These are phyloP conservation scores for Nymphaea colorata DNA, from an alignment of 164 flowering plant species.

Conservation along the genomic window DNA sequence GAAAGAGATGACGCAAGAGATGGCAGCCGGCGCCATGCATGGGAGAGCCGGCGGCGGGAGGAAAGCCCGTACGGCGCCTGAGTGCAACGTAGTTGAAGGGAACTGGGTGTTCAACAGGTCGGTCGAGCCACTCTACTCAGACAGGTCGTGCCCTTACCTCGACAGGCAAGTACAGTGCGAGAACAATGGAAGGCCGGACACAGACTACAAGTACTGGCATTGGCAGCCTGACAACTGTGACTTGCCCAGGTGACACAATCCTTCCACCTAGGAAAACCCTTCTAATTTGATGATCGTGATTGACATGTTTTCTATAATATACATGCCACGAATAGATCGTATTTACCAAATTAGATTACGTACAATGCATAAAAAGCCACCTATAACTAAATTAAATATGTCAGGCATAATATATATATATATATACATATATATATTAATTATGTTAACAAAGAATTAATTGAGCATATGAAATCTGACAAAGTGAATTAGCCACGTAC, in stretches of 20 bases:
- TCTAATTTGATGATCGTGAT: not conserved
- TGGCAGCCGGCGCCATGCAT: too few species aligned
- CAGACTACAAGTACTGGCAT: slow-evolving; percentile 70
- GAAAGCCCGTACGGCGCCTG: slow-evolving; percentile 56
- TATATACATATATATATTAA: too few species aligned
- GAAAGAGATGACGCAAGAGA: slow-evolving; percentile 4
- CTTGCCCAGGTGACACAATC: slow-evolving; percentile 46
- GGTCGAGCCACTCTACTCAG: slow-evolving; percentile 55
- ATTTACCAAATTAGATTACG: too few species aligned
- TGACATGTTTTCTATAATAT: too few species aligned
- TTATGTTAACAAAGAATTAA: too few species aligned
- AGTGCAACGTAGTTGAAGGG: slow-evolving; percentile 49
- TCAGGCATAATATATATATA: too few species aligned
- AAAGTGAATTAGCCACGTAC: too few species aligned
- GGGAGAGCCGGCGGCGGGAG: slow-evolving; percentile 12
- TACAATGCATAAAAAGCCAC: too few species aligned
- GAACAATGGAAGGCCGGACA: slow-evolving; percentile 67
- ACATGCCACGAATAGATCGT: too few species aligned
- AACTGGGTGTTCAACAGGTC: slow-evolving; percentile 79
- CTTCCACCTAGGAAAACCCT: not conserved
- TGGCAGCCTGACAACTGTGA: slow-evolving; percentile 90
- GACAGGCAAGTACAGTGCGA: slow-evolving; percentile 62
- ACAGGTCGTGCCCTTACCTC: slow-evolving; percentile 58
- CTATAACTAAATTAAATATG: too few species aligned
- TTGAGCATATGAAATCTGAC: too few species aligned